phyloP scores from a whole-genome alignment of 805 yeast species.

The Brettanomyces naardenensis region DNA sequence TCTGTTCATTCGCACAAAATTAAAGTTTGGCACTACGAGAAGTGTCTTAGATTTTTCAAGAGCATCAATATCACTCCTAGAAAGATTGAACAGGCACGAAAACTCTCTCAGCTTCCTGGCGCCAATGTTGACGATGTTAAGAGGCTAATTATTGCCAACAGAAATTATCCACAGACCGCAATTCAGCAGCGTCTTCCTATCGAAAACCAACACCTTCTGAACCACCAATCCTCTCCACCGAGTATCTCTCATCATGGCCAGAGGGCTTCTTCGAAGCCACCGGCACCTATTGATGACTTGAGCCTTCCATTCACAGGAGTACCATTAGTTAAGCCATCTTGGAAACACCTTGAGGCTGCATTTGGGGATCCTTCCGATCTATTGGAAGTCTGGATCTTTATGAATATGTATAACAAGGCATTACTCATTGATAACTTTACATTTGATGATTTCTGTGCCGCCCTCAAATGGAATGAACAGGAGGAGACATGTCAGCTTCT shows the following conservation, averaged over 20 bases:
- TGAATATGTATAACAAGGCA: constrained; percentile 61
- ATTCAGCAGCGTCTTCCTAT: constrained; percentile 7
- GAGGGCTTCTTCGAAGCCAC: neutral
- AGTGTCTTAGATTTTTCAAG: constrained; percentile 47
- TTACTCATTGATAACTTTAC: constrained; percentile 64
- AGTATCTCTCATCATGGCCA: neutral
- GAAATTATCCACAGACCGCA: constrained; percentile 12
- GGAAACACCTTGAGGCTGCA: constrained; percentile 15
- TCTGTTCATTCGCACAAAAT: constrained; percentile 37
- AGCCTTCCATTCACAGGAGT: constrained; percentile 20
- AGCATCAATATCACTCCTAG: constrained; percentile 36
- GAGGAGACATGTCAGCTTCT: constrained; percentile 43
- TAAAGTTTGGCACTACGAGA: constrained; percentile 54
- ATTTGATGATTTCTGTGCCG: constrained; percentile 68
- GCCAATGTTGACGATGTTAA: constrained; percentile 2
- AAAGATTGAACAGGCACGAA: constrained; percentile 24
- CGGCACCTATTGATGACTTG: constrained; percentile 21
- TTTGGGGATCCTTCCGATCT: constrained; percentile 31
- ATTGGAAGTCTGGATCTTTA: constrained; percentile 66
- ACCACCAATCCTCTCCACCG: neutral
- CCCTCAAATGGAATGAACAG: constrained; percentile 40
- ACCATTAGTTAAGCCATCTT: constrained; percentile 17
- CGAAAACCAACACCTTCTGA: constrained; percentile 9
- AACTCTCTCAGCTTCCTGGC: constrained; percentile 4
- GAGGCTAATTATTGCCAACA: constrained; percentile 8